These are phyloP conservation scores for Sergeia podlipaevii DNA, from an alignment of 208 protist species.

Conservation along the genomic window DNA sequence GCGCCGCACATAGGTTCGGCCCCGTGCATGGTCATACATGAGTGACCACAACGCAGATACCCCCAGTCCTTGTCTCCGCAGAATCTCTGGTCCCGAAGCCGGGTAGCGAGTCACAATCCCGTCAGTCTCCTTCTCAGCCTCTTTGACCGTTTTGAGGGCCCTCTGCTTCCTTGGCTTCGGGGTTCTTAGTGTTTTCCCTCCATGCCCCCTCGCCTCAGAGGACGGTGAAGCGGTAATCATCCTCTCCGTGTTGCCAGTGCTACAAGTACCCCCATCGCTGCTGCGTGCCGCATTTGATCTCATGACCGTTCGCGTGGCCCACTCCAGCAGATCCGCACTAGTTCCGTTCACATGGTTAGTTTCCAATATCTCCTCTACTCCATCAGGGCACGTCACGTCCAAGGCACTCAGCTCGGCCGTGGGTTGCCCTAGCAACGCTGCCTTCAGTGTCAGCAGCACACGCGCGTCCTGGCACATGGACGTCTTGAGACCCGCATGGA, in stretches of 20 bases:
- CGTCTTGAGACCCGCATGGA: constrained; percentile 48
- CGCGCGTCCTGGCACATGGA: constrained; percentile 70
- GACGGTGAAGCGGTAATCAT: not conserved
- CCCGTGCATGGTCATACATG: constrained; percentile 42
- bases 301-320: not conserved
- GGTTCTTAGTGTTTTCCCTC: not conserved
- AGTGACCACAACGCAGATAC: constrained; percentile 43
- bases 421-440: constrained; percentile 32
- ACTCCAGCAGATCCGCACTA: not conserved
- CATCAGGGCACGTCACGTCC: not conserved
- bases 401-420: constrained; percentile 8
- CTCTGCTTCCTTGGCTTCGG: too few species aligned
- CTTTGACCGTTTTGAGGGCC: too few species aligned
- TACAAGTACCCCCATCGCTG: not conserved
- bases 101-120: not conserved
- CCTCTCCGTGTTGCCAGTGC: too few species aligned
- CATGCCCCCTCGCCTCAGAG: not conserved
- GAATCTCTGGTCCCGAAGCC: not conserved
- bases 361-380: not conserved
- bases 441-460: constrained; percentile 67
- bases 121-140: not conserved
- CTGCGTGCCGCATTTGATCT: not conserved
- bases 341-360: not conserved
- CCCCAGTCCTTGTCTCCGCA: constrained; percentile 35
- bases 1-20: constrained; percentile 36